Conservation (phyloP, 805 yeast species). For the Zygosaccharomyces siamensis region DNA sequence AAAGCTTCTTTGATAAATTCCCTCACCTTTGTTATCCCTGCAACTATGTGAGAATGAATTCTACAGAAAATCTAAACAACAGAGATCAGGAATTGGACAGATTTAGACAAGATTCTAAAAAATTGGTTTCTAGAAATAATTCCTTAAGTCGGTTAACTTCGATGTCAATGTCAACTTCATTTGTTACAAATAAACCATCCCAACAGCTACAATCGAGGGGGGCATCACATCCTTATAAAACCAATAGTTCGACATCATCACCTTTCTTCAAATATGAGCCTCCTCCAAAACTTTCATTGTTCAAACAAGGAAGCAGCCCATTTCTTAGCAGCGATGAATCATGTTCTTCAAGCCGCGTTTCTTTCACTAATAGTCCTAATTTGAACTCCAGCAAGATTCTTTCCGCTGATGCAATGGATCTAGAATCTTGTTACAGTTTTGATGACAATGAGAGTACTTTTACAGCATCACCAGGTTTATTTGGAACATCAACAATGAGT, state of each 20-base stretch:
- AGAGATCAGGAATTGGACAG: constrained; percentile 52
- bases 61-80: constrained; percentile 30
- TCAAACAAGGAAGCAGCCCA: constrained; percentile 10
- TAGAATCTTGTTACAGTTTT: constrained; percentile 19
- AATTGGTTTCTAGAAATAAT: constrained; percentile 33
- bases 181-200: constrained; percentile 9
- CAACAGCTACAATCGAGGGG: constrained; percentile 3
- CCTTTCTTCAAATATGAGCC: constrained; percentile 21
- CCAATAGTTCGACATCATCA: constrained; percentile 6
- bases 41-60: constrained; percentile 78
- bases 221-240: constrained; percentile 2
- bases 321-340: constrained; percentile 16
- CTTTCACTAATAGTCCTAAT: constrained; percentile 20
- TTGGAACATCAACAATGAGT: constrained; percentile 6
- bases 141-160: constrained; percentile 28
- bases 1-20: constrained; percentile 59
- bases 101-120: constrained; percentile 45
- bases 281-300: constrained; percentile 28
- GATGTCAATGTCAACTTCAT: constrained; percentile 17
- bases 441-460: constrained; percentile 19
- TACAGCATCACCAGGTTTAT: constrained; percentile 10
- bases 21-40: constrained; percentile 64
- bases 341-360: constrained; percentile 11
- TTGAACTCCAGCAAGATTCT: constrained; percentile 19
- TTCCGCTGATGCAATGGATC: constrained; percentile 19